Conservation (phyloP, 768 basidiomycete species). For the Rhodocollybia butyracea region DNA sequence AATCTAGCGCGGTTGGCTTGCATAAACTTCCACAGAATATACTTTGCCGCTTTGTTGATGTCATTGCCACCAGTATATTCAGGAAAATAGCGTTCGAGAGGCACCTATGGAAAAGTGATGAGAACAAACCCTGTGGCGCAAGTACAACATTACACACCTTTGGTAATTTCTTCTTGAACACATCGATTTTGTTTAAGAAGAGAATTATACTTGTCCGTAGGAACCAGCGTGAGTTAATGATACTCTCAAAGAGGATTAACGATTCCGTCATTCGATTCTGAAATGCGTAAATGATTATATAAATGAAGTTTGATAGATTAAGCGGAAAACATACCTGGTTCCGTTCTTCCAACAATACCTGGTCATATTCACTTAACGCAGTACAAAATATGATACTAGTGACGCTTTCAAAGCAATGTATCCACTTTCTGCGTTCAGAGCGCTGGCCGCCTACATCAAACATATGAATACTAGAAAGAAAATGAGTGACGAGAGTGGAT, state of each 20-base stretch:
- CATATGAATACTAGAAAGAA: conserved; percentile 48
- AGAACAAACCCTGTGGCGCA: not conserved
- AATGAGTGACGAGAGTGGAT: not conserved
- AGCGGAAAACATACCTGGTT: conserved; percentile 44
- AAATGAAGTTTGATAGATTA: conserved; percentile 2
- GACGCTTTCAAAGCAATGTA: conserved; percentile 57
- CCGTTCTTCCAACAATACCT: conserved; percentile 65
- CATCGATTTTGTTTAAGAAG: conserved; percentile 70
- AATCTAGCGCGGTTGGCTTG: conserved; percentile 82
- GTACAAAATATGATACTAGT: conserved; percentile 73
- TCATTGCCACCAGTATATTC: conserved; percentile 88
- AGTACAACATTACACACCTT: conserved; percentile 13
- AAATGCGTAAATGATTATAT: not conserved
- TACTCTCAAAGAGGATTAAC: conserved; percentile 69
- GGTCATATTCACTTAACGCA: conserved; percentile 73
- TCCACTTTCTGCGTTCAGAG: conserved; percentile 45
- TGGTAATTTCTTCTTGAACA: conserved; percentile 67
- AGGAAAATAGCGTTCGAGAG: conserved; percentile 76
- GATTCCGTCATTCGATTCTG: conserved; percentile 80
- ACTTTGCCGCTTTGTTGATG: conserved; percentile 93
- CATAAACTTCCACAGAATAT: conserved; percentile 93
- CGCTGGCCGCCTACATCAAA: conserved; percentile 70
- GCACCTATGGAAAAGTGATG: conserved; percentile 31
- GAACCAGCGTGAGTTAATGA: conserved; percentile 83
- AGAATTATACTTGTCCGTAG: conserved; percentile 62